Evolutionary conservation across 2,329 filamentous ascomycete genomes (phyloP), one percentile per base, ranked within the genome.

Genomic region (Aureobasidium pullulans): DNA sequence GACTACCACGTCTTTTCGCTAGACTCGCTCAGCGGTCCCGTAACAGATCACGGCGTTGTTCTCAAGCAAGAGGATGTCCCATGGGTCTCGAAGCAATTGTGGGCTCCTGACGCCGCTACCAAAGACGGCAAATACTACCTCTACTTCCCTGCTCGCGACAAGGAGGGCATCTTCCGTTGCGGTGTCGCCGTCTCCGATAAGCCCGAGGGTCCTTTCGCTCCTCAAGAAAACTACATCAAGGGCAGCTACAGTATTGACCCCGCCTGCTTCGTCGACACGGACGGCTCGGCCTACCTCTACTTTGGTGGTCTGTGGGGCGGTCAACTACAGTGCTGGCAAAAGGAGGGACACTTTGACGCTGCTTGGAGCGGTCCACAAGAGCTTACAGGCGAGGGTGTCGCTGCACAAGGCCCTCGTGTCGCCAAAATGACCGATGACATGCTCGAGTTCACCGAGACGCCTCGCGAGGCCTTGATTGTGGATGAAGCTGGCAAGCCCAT

Each of bases 221-320:
- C 88, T 0, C 84, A 90, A 62, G 76, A 82, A 7, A 76, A 82
- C 59, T 81, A 81, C 11, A 89, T 92, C 67, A 69, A 76, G 53
- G 88, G 87, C 1, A 87, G 82, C 64, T 91, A 85, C 74, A 88
- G 84, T 67, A 90, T 92, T 68, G 88, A 92, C 68, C 88, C 88
- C 0, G 88, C 88, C 11, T 80, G 78, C 36, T 89, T 91, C 63
- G 87, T 91, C 15, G 88, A 92, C 68, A 83, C 82, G 46, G 82
- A 87, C 64, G 81, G 78, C 9, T 70, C 79, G 54, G 84, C 81
- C 3, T 89, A 88, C 69, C 70, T 89, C 23, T 92, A 90, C 72
- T 90, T 91, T 65, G 88, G 88, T 46, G 88, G 88, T 0, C 80
- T 92, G 23, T 92, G 88, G 88, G 88, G 88, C 60, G 88, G 88